phyloP scores from a whole-genome alignment of 1,284 basidiomycete species.

The Fomitopsis betulina region DNA sequence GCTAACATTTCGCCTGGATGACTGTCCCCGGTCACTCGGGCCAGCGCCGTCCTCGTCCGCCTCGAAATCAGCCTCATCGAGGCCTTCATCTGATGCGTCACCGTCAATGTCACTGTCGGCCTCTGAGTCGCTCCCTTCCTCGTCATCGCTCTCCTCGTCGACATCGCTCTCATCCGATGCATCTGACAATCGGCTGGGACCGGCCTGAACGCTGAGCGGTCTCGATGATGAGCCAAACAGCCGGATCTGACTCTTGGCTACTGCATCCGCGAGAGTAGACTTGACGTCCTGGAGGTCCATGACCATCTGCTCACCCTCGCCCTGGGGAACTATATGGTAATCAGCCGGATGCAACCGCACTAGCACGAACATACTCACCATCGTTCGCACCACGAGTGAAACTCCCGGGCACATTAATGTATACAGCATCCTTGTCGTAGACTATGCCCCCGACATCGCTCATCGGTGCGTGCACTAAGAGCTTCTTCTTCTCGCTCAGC shows the following conservation, averaged over 20 bases:
- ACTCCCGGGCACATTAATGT: slow-evolving; percentile 94
- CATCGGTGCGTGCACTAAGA: slow-evolving; percentile 96
- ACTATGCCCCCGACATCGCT: slow-evolving; percentile 96
- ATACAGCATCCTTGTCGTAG: slow-evolving; percentile 99
- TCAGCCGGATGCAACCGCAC: not conserved
- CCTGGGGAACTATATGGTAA: slow-evolving; percentile 50
- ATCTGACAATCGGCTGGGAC: slow-evolving; percentile 22
- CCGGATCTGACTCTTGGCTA: slow-evolving; percentile 80
- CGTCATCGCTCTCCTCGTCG: slow-evolving; percentile 18
- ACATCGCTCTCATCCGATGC: slow-evolving; percentile 18
- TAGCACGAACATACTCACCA: slow-evolving; percentile 34
- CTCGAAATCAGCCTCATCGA: slow-evolving; percentile 10
- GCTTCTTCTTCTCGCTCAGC: slow-evolving; percentile 92
- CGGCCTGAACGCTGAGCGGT: slow-evolving; percentile 32
- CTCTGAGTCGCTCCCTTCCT: slow-evolving; percentile 18
- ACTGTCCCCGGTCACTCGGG: slow-evolving; percentile 40
- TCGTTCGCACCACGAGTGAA: slow-evolving; percentile 74
- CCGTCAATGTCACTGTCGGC: slow-evolving; percentile 13
- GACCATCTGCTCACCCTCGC: slow-evolving; percentile 97
- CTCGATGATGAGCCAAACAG: slow-evolving; percentile 76
- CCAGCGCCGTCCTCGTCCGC: not conserved
- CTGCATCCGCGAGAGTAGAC: slow-evolving; percentile 80
- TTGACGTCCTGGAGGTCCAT: slow-evolving; percentile 90
- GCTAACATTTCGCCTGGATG: slow-evolving; percentile 39
- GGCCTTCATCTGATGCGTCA: slow-evolving; percentile 2